phyloP scores from a whole-genome alignment of 2,329 filamentous ascomycete genomes.

The Penicillium sp. region DNA sequence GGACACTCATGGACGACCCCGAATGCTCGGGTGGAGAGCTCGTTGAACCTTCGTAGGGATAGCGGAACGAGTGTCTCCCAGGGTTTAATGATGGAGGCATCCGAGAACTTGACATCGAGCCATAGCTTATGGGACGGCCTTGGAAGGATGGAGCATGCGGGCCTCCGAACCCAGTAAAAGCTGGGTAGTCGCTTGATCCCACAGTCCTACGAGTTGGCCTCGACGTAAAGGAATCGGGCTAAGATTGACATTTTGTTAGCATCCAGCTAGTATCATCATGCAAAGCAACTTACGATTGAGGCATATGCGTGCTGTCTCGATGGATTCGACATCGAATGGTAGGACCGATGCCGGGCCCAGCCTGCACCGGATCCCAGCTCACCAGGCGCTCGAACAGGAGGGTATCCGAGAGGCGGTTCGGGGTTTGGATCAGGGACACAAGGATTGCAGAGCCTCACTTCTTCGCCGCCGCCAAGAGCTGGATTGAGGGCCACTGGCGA shows the following conservation, averaged over 20 bases:
- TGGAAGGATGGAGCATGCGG: slow-evolving; percentile 21
- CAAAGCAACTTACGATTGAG: slow-evolving; percentile 21
- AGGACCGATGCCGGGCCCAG: slow-evolving; percentile 19
- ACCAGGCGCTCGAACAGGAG: slow-evolving; percentile 28
- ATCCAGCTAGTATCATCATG: neutral
- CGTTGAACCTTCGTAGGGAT: slow-evolving; percentile 7
- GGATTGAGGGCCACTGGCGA: slow-evolving; percentile 46
- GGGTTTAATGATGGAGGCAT: slow-evolving; percentile 4
- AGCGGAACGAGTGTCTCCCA: slow-evolving; percentile 18
- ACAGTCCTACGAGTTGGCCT: slow-evolving; percentile 33
- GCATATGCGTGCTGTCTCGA: slow-evolving; percentile 31
- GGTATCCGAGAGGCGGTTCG: slow-evolving; percentile 54
- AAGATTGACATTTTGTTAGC: slow-evolving; percentile 10
- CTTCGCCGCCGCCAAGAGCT: slow-evolving; percentile 66
- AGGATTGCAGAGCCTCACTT: slow-evolving; percentile 73
- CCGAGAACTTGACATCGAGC: slow-evolving; percentile 21
- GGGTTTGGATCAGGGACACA: slow-evolving; percentile 73
- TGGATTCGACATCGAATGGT: slow-evolving; percentile 22
- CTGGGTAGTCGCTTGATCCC: slow-evolving; percentile 30
- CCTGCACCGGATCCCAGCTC: slow-evolving; percentile 18
- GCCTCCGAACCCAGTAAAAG: slow-evolving; percentile 23
- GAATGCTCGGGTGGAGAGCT: slow-evolving; percentile 12
- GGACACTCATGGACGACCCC: slow-evolving; percentile 10
- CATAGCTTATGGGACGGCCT: slow-evolving; percentile 25
- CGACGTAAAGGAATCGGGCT: slow-evolving; percentile 22